Conservation (phyloP, 225 moss, liverwort and hornwort genomes). For the Climacium dendroides region DNA sequence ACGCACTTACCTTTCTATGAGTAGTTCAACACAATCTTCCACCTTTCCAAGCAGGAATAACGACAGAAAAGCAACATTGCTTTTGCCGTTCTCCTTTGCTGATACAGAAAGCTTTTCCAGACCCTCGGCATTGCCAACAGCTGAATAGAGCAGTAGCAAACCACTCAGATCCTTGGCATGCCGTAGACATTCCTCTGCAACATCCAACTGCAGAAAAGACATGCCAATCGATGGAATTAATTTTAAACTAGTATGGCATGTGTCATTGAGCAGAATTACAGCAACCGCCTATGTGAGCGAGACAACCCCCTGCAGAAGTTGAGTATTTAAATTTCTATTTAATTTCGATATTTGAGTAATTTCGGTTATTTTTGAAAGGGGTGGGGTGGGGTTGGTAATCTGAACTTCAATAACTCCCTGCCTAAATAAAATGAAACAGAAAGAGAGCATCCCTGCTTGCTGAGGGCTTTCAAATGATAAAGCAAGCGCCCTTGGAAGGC, state of each 20-base stretch:
- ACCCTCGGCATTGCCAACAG: conserved; percentile 61
- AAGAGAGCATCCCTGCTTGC: background rate
- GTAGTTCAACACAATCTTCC: conserved; percentile 71
- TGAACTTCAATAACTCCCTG: background rate
- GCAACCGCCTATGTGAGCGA: background rate
- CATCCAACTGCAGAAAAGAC: conserved; percentile 51
- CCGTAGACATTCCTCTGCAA: conserved; percentile 75
- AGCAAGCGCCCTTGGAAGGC: background rate
- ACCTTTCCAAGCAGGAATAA: conserved; percentile 75
- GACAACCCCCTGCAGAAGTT: background rate
- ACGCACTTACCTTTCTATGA: conserved; percentile 57
- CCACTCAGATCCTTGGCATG: conserved; percentile 85
- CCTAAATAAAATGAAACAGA: background rate
- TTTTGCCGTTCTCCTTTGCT: conserved; percentile 75
- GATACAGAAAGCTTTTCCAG: conserved; percentile 48
- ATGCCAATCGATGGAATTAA: background rate
- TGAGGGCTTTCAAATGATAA: background rate
- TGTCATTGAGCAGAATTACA: background rate
- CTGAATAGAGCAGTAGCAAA: conserved; percentile 70
- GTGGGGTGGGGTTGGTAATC: background rate
- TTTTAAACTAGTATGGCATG: background rate
- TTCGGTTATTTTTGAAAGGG: background rate
- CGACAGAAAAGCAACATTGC: conserved; percentile 77
- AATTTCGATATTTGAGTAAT: too few species aligned
- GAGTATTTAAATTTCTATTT: background rate